Base-by-base conservation (phyloP, 495 filamentous ascomycete species). In the Aspergillus bertholletiae region DNA sequence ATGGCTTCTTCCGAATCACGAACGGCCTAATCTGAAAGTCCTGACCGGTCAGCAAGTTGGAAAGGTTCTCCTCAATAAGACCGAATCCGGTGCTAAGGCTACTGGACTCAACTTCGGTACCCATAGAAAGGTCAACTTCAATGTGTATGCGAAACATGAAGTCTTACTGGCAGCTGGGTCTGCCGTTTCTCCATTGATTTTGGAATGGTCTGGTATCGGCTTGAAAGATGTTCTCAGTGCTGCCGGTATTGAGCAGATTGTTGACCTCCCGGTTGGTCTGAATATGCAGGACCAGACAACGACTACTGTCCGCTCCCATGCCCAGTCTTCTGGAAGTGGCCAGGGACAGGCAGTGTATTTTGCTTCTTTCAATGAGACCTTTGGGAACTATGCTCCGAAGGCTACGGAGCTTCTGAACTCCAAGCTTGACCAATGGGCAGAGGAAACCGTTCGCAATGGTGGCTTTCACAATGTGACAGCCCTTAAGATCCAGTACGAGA, bases 101-200 rank as follows among this genome's bases (percentile, higher is more conserved):
- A 59, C 47, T 21, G 69, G 62, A 8, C 63, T 73, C 7, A 65
- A 64, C n/a, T 82, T 79, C 51, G 67, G 66, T n/a, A 68, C 49
- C 6, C 55, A 68, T 52, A 53, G 59, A 15, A 56, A 44, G 11
- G 49, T 60, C 37, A 55, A 63, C 17, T 66, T 71, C 55, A 60
- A 66, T 15, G 71, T 70, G 22, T 59, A 51, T 18, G 73, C 71
- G 8, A 65, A 65, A 17, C 69, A 69, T 22, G 82, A 85, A 54
- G 78, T 84, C 27, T 78, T 85, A 49, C 51, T 85, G 28, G 71
- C 80, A 1, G 80, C 79, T 15, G 82, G 82, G 23, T 70, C 78
- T 18, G 71, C 78, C 53, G 76, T 81, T 65, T 75, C 79, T 0
- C 81, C 81, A 1, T 74, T 78, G 49, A 74, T 84, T 41, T 57